phyloP scores from a whole-genome alignment of 176 grass and related monocot genomes.

The Aegilops umbellulata region DNA sequence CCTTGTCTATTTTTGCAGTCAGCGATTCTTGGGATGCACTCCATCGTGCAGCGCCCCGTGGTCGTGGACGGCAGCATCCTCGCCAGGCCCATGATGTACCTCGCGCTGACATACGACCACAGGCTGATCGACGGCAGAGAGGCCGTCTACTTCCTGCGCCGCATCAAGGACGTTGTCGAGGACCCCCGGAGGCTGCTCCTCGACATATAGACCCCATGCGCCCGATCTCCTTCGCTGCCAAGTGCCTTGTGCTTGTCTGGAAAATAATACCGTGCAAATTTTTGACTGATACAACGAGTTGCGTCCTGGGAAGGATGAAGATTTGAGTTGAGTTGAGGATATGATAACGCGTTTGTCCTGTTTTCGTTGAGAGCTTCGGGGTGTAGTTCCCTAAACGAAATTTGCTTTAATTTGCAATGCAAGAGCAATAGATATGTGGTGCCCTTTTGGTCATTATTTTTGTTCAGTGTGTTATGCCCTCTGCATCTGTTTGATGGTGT shows the following conservation, averaged over 20 bases:
- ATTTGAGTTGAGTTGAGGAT: conserved; percentile 42
- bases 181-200: conserved; percentile 80
- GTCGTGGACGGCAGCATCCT: conserved; percentile 61
- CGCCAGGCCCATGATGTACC: conserved; percentile 81
- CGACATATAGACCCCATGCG: conserved; percentile 36
- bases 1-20: conserved; percentile 46
- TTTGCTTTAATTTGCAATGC: conserved; percentile 20
- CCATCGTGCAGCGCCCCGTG: conserved; percentile 65
- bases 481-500: background rate
- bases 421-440: background rate
- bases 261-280: conserved; percentile 63
- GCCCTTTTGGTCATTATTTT: background rate
- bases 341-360: background rate
- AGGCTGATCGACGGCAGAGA: conserved; percentile 85
- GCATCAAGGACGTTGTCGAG: conserved; percentile 87
- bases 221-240: background rate
- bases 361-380: background rate
- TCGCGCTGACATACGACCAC: conserved; percentile 73
- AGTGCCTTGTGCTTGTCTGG: conserved; percentile 41
- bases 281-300: conserved; percentile 46
- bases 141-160: conserved; percentile 74
- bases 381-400: conserved; percentile 17
- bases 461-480: background rate
- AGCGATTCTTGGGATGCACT: conserved; percentile 86
- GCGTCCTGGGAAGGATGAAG: background rate